Base-by-base conservation (phyloP, 768 basidiomycete species). In the Trametes sanguinea region DNA sequence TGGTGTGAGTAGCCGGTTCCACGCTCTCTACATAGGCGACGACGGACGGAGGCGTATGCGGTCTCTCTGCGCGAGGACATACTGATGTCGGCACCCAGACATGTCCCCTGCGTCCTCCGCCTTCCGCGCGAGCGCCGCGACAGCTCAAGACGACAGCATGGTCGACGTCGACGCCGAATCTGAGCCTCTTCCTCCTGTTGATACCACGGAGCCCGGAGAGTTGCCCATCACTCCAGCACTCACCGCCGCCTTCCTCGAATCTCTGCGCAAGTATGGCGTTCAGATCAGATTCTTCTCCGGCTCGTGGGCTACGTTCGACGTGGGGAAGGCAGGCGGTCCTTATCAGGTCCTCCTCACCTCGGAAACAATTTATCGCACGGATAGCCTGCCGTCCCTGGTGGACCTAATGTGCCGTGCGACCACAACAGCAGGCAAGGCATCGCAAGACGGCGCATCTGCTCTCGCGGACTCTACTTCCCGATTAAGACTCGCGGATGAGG, bases 281-380 rank as follows among this genome's bases (percentile, higher is more conserved):
- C 69, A 78, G 32, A 71, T 99, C 9, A 79, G 82, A 22, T 91
- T 98, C 75, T 93, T 88, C 69, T 81, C 86, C 22, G 95, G 96
- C 2, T 83, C 90, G 14, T 99, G 96, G 96, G 75, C 78, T 16
- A 71, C 76, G 9, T 86, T 87, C 61, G 74, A 82, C 59, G 61
- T 62, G 29, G 37, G 27, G 13, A 1, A 32, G 4, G 59, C 74
- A 1, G 74, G 73, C 13, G 76, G 77, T 7, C 70, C 66, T 2
- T 94, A 90, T 74, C 83, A 94, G 67, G 65, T 95, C 45, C 77
- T 97, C 2, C 76, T 98, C 52, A 94, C 94, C 0, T 92, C 92
- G 29, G 96, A 99, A 76, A 98, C 96, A 43, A 93, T 98, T 22
- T 98, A 99, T 70, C 80, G 85, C 30, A 75, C 79, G 10, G 82